phyloP scores from a whole-genome alignment of 345 rosid species.

The Populus ilicifolia region DNA sequence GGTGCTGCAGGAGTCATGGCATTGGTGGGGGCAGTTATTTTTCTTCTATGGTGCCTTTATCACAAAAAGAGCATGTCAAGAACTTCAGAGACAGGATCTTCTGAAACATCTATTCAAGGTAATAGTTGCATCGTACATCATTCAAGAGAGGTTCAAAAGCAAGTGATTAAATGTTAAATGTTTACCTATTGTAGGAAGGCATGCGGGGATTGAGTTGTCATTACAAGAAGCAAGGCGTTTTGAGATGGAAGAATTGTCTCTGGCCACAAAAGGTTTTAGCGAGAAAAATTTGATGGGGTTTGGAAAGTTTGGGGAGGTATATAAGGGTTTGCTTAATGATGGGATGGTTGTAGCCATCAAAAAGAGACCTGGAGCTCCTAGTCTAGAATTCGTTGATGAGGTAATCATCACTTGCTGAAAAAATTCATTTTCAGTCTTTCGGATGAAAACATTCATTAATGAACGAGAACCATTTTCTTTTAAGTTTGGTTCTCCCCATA shows the following conservation, averaged over 20 bases:
- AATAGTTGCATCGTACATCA: constrained; percentile 6
- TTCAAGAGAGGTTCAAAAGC: not conserved
- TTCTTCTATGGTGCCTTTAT: constrained; percentile 59
- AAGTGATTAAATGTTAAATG: constrained; percentile 1
- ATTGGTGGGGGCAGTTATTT: constrained; percentile 51
- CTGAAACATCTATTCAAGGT: constrained; percentile 76
- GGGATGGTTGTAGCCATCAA: constrained; percentile 91
- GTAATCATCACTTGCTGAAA: constrained; percentile 28
- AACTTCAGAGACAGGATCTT: constrained; percentile 84
- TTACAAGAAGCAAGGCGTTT: constrained; percentile 74
- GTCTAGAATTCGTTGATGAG: constrained; percentile 79
- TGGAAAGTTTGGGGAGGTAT: constrained; percentile 90
- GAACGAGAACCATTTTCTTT: not conserved
- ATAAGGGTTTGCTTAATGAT: constrained; percentile 85
- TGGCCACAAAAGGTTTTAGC: constrained; percentile 71
- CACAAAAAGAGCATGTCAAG: constrained; percentile 45
- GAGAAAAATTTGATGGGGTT: constrained; percentile 72
- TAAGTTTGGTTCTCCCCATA: not conserved
- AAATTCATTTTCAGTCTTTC: not conserved
- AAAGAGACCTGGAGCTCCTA: constrained; percentile 68
- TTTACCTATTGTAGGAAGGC: constrained; percentile 49
- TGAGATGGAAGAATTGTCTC: constrained; percentile 77
- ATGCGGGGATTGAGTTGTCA: constrained; percentile 63
- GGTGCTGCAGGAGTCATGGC: constrained; percentile 95
- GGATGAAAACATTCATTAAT: not conserved